phyloP scores from a whole-genome alignment of 805 yeast genomes.

The Candida insectorum region DNA sequence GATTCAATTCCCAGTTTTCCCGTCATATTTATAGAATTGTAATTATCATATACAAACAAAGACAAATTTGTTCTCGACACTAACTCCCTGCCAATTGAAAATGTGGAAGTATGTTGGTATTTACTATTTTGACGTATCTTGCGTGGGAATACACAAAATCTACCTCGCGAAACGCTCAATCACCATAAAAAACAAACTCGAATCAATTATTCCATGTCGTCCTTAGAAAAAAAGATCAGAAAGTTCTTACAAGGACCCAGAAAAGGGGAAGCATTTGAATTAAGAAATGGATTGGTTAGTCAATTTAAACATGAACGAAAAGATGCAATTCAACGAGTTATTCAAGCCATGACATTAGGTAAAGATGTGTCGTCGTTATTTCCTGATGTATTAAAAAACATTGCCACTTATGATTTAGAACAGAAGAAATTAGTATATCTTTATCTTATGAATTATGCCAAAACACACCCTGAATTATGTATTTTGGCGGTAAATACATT shows the following conservation, averaged over 20 bases:
- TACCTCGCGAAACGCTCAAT: too few relatives aligned
- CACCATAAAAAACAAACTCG: neutral
- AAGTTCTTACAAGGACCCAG: conserved; percentile 42
- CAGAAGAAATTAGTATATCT: conserved; percentile 94
- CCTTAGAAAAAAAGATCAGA: conserved; percentile 42
- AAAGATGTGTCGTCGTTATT: conserved; percentile 92
- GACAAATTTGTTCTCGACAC: too few relatives aligned
- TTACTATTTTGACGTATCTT: too few relatives aligned
- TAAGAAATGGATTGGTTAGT: conserved; percentile 85
- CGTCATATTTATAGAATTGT: too few relatives aligned
- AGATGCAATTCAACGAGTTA: conserved; percentile 94
- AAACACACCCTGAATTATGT: conserved; percentile 91
- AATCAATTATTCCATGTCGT: conserved; percentile 13
- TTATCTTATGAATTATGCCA: conserved; percentile 96
- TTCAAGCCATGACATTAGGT: conserved; percentile 97
- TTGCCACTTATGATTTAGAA: conserved; percentile 94
- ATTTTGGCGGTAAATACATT: conserved; percentile 96
- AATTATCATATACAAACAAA: too few relatives aligned
- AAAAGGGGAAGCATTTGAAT: conserved; percentile 83
- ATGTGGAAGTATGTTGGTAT: too few relatives aligned
- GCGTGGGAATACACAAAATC: too few relatives aligned
- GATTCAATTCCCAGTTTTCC: too few relatives aligned
- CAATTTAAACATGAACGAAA: conserved; percentile 93
- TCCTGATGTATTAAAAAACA: conserved; percentile 93
- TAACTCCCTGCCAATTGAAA: too few relatives aligned